Evolutionary conservation across 2,329 filamentous ascomycete genomes (phyloP).

Genomic region (Diaporthe nobilis): DNA sequence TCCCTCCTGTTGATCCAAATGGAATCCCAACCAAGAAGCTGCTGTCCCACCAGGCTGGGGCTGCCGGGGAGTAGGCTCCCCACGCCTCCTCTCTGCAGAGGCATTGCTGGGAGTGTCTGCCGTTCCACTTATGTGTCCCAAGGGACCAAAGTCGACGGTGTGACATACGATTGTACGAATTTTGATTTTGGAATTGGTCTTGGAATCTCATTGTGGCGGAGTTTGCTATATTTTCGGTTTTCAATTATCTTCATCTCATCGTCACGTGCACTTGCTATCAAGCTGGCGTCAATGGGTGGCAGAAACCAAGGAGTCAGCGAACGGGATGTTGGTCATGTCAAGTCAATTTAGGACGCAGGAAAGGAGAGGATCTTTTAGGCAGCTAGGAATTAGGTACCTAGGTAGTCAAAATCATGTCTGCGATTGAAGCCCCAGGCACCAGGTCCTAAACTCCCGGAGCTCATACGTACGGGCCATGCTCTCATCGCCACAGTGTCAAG

Average conservation of each 20-base stretch:
- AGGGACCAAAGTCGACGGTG: neutral
- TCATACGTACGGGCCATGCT: neutral
- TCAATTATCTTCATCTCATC: neutral
- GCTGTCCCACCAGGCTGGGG: constrained; percentile 59
- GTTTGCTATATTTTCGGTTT: neutral
- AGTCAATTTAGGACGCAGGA: neutral
- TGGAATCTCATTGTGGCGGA: constrained; percentile 4
- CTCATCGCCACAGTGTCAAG: neutral
- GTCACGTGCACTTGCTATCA: neutral
- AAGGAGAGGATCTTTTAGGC: neutral
- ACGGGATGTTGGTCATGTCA: neutral
- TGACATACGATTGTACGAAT: constrained; percentile 19
- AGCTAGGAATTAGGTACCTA: neutral
- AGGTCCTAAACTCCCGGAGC: too few species aligned
- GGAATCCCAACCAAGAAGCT: constrained; percentile 63
- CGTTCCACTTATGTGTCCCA: neutral
- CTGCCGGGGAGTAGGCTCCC: constrained; percentile 56
- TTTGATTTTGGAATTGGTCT: neutral
- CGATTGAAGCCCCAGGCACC: constrained; percentile 1
- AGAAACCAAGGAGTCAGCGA: neutral
- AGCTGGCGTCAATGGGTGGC: neutral
- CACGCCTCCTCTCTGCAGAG: neutral
- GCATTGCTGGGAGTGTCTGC: neutral
- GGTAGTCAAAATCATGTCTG: neutral
- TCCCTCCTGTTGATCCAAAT: constrained; percentile 73